Evolutionary conservation across 2,329 filamentous ascomycete species (phyloP).

Genomic region (Fusarium sp.): DNA sequence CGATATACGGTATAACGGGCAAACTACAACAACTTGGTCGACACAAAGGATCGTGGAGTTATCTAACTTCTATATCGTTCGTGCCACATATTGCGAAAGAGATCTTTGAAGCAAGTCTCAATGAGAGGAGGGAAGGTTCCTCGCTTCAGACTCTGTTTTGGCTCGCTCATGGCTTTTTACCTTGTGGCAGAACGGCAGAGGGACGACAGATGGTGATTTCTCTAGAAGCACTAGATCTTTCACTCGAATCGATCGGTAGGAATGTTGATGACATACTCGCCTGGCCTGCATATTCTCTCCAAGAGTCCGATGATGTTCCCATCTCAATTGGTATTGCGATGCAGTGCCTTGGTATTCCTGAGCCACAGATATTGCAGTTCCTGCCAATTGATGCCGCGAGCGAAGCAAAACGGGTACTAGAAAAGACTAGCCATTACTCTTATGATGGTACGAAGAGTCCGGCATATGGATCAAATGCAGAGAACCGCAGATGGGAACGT

Average conservation of each 20-base stretch:
- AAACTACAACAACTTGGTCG: not conserved
- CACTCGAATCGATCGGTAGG: not conserved
- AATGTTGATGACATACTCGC: rapidly evolving
- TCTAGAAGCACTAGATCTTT: rapidly evolving
- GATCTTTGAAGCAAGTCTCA: rapidly evolving
- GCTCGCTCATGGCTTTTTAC: not conserved
- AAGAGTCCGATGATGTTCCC: not conserved
- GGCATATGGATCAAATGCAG: rapidly evolving
- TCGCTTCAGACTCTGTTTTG: not conserved
- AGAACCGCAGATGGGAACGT: rapidly evolving
- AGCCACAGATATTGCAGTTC: not conserved
- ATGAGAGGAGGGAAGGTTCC: not conserved
- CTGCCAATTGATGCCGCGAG: not conserved
- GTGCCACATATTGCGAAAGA: not conserved
- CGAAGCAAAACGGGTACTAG: rapidly evolving
- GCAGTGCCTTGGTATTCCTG: not conserved
- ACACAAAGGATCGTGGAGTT: not conserved
- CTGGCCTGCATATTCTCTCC: not conserved
- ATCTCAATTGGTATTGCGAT: not conserved
- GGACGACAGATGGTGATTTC: not conserved
- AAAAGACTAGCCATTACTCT: rapidly evolving
- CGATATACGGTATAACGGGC: not conserved
- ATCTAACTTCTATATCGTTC: not conserved
- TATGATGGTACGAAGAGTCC: rapidly evolving
- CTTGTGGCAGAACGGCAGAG: not conserved